Evolutionary conservation across 1,284 basidiomycete genomes (phyloP).

Genomic region (Golubevia sp.): DNA sequence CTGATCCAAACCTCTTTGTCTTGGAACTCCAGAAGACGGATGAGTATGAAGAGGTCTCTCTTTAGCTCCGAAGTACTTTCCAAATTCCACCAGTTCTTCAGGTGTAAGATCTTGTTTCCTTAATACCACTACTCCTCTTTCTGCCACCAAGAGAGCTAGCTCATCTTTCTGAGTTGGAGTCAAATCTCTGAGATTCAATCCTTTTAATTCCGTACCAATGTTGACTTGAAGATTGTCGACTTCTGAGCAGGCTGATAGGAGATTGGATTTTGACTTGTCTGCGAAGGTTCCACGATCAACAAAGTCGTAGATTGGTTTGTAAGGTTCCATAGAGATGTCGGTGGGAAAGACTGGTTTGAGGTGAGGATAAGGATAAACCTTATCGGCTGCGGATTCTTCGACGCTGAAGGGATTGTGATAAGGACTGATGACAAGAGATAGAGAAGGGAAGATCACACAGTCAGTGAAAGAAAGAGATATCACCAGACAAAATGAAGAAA

Average conservation of each 20-base stretch:
- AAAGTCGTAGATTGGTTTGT: constrained; percentile 3
- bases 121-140: constrained; percentile 40
- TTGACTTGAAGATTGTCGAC: background rate
- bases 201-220: constrained; percentile 49
- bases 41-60: constrained; percentile 8
- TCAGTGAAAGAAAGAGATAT: background rate
- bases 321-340: background rate
- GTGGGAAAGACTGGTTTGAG: too few species aligned
- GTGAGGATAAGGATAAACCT: too few species aligned
- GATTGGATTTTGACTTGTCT: background rate
- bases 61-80: constrained; percentile 39
- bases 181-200: constrained; percentile 37
- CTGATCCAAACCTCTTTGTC: background rate
- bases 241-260: constrained; percentile 2
- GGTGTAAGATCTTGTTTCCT: constrained; percentile 54
- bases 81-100: constrained; percentile 44
- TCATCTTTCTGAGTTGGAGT: constrained; percentile 20
- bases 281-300: constrained; percentile 1
- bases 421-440: background rate
- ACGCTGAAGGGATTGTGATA: background rate
- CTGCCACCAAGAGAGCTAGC: constrained; percentile 24
- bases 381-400: background rate
- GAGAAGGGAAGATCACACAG: background rate
- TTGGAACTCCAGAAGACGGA: background rate
- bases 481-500: background rate